Conservation (phyloP, 176 grass and related monocot genomes). For the barley (Hordeum vulgare) region DNA sequence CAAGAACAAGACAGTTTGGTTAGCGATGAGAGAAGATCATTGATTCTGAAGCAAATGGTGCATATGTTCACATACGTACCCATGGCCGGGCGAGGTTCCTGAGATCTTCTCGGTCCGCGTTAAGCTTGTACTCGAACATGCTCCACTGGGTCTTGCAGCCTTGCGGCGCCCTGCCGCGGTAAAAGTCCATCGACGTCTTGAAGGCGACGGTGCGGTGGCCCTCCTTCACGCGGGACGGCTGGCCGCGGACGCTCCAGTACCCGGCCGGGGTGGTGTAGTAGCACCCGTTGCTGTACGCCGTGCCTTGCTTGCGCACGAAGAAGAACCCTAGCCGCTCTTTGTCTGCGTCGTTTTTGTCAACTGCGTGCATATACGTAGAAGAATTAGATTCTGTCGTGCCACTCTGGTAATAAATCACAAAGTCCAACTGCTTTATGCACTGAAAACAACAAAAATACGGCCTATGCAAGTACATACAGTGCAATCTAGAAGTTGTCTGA, state of each 20-base stretch:
- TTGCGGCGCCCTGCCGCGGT: neutral
- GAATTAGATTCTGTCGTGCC: too few relatives aligned
- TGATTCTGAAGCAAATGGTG: neutral
- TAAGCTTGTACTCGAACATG: conserved; percentile 19
- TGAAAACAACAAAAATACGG: too few relatives aligned
- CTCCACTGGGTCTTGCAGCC: conserved; percentile 12
- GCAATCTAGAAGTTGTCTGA: too few relatives aligned
- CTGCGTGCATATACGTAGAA: neutral
- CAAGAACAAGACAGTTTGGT: neutral
- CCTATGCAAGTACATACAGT: too few relatives aligned
- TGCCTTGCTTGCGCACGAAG: neutral
- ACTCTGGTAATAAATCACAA: too few relatives aligned
- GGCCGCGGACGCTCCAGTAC: neutral
- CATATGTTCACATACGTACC: neutral
- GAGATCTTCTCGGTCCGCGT: neutral
- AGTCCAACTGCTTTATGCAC: too few relatives aligned
- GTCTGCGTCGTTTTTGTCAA: neutral
- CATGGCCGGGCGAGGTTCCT: neutral
- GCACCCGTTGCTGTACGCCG: neutral
- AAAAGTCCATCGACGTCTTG: neutral
- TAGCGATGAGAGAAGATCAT: neutral
- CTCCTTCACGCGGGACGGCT: neutral
- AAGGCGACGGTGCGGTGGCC: neutral
- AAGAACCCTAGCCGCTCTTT: conserved; percentile 4
- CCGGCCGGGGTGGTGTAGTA: neutral